Evolutionary conservation across 257 asterid genomes (phyloP).

Genomic region (Ophiorrhiza pumila): DNA sequence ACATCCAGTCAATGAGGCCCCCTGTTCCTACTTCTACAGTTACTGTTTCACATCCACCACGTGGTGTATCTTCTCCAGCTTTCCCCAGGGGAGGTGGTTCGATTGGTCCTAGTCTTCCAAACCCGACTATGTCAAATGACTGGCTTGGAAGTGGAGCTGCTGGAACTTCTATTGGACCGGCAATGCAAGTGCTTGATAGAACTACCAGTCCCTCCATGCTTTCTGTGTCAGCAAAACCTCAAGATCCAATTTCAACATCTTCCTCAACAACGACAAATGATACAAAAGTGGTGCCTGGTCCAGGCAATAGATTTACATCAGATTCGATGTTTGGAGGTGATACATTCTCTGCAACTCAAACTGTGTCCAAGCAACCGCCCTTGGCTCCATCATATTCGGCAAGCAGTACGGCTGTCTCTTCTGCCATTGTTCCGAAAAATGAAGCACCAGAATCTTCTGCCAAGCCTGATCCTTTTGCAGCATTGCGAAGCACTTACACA

Average conservation of each 20-base stretch:
- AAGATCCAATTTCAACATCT: slow-evolving; percentile 42
- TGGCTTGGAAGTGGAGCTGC: slow-evolving; percentile 49
- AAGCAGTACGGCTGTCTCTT: slow-evolving; percentile 44
- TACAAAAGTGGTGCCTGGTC: slow-evolving; percentile 41
- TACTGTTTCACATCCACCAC: slow-evolving; percentile 51
- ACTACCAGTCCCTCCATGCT: slow-evolving; percentile 44
- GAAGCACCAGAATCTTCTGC: slow-evolving; percentile 45
- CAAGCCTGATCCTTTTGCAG: slow-evolving; percentile 73
- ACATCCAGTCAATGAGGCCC: slow-evolving; percentile 48
- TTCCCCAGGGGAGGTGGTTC: slow-evolving; percentile 41
- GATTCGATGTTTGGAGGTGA: slow-evolving; percentile 59
- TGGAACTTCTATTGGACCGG: slow-evolving; percentile 42
- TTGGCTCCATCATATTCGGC: slow-evolving; percentile 44
- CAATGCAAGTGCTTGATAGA: slow-evolving; percentile 38
- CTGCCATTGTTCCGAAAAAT: slow-evolving; percentile 49
- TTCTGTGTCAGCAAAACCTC: slow-evolving; percentile 42
- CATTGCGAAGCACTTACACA: slow-evolving; percentile 53
- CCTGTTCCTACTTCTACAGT: slow-evolving; percentile 42
- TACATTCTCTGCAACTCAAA: slow-evolving; percentile 52
- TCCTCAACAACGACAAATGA: slow-evolving; percentile 38
- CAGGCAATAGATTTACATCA: slow-evolving; percentile 44
- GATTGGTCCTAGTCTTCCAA: slow-evolving; percentile 41
- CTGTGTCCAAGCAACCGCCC: slow-evolving; percentile 43
- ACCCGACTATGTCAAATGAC: slow-evolving; percentile 40
- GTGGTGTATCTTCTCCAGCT: slow-evolving; percentile 35